Percentiles rank a stretch among this genome's conserved stretches.
Conservation (phyloP, 345 rosid species). For the Rhizophora apiculata region DNA sequence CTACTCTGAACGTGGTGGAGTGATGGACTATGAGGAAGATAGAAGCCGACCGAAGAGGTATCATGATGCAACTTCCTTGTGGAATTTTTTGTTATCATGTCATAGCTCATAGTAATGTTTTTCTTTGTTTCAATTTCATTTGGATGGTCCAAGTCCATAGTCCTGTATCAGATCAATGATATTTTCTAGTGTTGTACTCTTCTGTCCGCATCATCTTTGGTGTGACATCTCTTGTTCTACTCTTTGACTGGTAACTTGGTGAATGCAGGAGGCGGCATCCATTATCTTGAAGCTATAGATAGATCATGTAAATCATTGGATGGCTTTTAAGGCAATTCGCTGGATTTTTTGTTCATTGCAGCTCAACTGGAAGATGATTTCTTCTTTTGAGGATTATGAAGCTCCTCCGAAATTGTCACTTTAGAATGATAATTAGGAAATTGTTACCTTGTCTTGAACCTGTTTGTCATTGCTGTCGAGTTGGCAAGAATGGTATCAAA, state of each 20-base stretch:
- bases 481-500: constrained; percentile 21
- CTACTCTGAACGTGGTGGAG: constrained; percentile 96
- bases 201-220: too few relatives aligned
- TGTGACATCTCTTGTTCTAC: too few relatives aligned
- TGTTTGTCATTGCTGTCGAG: constrained; percentile 26
- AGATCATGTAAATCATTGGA: constrained; percentile 22
- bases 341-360: constrained; percentile 35
- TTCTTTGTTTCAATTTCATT: too few relatives aligned
- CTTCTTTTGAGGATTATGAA: constrained; percentile 22
- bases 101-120: not conserved
- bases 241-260: too few relatives aligned
- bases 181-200: too few relatives aligned
- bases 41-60: constrained; percentile 95
- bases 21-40: constrained; percentile 97
- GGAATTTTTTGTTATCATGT: too few relatives aligned
- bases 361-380: constrained; percentile 22
- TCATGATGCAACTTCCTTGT: not conserved
- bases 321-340: constrained; percentile 16
- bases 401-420: constrained; percentile 18
- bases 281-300: constrained; percentile 40
- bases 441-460: constrained; percentile 22
- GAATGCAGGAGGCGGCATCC: constrained; percentile 80
- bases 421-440: constrained; percentile 22
- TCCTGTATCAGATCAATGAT: too few relatives aligned
- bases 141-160: too few relatives aligned